Conservation (phyloP, 352 stramenopile genomes). For the Globisporangium cederbergense region DNA sequence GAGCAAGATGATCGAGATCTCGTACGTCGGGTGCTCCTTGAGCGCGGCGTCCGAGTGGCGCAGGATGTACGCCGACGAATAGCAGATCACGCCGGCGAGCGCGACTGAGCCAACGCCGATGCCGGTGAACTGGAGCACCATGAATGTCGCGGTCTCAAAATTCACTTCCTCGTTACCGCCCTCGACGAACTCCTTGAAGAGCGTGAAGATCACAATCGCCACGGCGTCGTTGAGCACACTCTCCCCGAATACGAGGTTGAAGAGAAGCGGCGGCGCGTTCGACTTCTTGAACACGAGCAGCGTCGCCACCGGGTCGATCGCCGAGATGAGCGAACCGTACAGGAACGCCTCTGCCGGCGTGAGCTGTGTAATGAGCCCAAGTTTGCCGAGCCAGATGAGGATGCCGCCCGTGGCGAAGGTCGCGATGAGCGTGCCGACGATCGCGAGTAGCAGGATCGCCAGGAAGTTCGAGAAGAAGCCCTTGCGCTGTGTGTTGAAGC, state of each 20-base stretch:
- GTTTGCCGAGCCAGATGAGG: constrained; percentile 38
- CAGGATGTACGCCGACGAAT: constrained; percentile 37
- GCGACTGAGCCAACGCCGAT: constrained; percentile 47
- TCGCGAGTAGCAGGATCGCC: constrained; percentile 37
- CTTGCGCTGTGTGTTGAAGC: constrained; percentile 62
- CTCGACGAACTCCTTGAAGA: constrained; percentile 55
- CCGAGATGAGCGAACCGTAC: constrained; percentile 77
- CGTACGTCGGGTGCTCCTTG: constrained; percentile 31
- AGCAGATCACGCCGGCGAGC: constrained; percentile 45
- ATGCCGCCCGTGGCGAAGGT: constrained; percentile 43
- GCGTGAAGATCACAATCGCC: constrained; percentile 75
- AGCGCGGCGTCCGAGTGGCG: constrained; percentile 12
- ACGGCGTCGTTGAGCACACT: constrained; percentile 62
- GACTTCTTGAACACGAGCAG: constrained; percentile 73
- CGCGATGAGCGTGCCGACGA: constrained; percentile 50
- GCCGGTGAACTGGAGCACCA: constrained; percentile 31
- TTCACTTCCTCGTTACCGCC: constrained; percentile 34
- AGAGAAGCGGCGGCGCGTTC: constrained; percentile 48
- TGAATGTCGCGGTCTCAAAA: constrained; percentile 13
- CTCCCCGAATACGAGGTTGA: constrained; percentile 89
- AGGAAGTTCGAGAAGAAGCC: constrained; percentile 51
- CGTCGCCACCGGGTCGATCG: constrained; percentile 83
- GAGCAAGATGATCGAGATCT: constrained; percentile 61
- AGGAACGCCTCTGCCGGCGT: constrained; percentile 62
- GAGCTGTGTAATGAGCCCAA: constrained; percentile 36